These are phyloP conservation scores for Cryptococcus sp. DNA, from an alignment of 1,284 basidiomycete genomes.

Conservation along the genomic window DNA sequence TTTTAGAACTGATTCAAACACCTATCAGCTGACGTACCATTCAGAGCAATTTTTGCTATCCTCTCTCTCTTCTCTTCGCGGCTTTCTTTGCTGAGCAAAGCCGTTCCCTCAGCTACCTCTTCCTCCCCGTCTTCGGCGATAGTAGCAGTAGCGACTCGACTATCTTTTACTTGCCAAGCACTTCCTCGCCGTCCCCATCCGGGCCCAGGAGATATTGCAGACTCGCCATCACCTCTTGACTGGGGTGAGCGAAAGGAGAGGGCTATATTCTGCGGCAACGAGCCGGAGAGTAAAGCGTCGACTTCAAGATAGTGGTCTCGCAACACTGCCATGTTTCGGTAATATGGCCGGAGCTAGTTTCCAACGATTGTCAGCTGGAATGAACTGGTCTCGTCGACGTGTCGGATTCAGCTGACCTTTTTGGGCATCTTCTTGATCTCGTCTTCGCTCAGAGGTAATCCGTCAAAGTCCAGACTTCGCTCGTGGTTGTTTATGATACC, in stretches of 20 bases:
- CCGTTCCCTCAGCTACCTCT: conserved; percentile 29
- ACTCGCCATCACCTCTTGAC: conserved; percentile 16
- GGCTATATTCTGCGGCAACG: conserved; percentile 46
- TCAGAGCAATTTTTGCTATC: conserved; percentile 42
- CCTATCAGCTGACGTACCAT: conserved; percentile 32
- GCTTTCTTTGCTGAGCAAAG: conserved; percentile 22
- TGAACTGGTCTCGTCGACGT: too few species aligned
- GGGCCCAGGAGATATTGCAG: conserved; percentile 4
- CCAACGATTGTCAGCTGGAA: neutral
- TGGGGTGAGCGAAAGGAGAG: conserved; percentile 34
- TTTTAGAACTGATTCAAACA: neutral
- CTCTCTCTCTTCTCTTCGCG: conserved; percentile 41
- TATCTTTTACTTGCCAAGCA: conserved; percentile 24
- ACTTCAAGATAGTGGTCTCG: conserved; percentile 49
- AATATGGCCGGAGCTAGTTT: conserved; percentile 44
- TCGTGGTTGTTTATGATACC: conserved; percentile 39
- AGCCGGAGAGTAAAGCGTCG: conserved; percentile 46
- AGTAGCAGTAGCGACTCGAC: conserved; percentile 6
- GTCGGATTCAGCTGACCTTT: conserved; percentile 27
- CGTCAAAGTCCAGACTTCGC: conserved; percentile 37
- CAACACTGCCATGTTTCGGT: conserved; percentile 39
- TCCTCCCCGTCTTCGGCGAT: conserved; percentile 13
- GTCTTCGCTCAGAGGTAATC: conserved; percentile 34
- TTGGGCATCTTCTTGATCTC: conserved; percentile 41
- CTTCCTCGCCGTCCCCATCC: conserved; percentile 8